Evolutionary conservation across 768 basidiomycete genomes (phyloP).

Genomic region (Russula ochroleuca): DNA sequence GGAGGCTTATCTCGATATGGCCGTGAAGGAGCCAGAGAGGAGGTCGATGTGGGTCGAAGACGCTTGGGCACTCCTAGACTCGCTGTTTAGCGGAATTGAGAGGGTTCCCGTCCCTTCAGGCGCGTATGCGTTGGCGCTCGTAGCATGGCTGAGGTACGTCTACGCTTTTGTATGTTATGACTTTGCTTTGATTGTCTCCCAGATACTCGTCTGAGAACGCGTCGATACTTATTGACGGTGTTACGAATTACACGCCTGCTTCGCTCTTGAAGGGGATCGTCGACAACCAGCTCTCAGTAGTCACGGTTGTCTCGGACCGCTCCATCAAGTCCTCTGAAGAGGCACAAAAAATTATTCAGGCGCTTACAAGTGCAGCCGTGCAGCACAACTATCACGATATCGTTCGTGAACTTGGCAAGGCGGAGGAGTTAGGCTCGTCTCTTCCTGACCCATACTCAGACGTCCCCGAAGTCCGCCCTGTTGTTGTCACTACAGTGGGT

Average conservation of each 20-base stretch:
- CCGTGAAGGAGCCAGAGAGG: constrained; percentile 44
- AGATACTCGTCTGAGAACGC: constrained; percentile 40
- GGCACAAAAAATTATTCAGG: constrained; percentile 50
- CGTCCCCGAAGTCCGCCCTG: constrained; percentile 62
- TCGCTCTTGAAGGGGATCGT: constrained; percentile 37
- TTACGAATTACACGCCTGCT: constrained; percentile 29
- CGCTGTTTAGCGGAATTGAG: constrained; percentile 49
- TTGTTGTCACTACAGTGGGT: constrained; percentile 43
- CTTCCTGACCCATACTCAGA: constrained; percentile 43
- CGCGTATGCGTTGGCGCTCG: constrained; percentile 69
- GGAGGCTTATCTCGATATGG: constrained; percentile 59
- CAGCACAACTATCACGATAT: constrained; percentile 48
- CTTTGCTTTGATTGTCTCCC: constrained; percentile 24
- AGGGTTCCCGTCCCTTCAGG: constrained; percentile 47
- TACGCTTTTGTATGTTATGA: neutral
- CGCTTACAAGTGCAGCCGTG: constrained; percentile 58
- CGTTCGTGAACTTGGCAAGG: constrained; percentile 53
- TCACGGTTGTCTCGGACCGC: constrained; percentile 54
- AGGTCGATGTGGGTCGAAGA: constrained; percentile 57
- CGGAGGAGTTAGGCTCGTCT: constrained; percentile 42
- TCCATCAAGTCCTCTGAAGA: constrained; percentile 51
- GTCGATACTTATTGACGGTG: constrained; percentile 14
- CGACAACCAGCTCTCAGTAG: constrained; percentile 46
- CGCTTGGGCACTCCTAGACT: constrained; percentile 55
- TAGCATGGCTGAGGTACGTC: constrained; percentile 51